A percentile compares a stretch with the other conserved stretches of the same genome.
These are phyloP conservation scores for Aspergillus heteromorphus DNA, from an alignment of 495 filamentous ascomycete species.

Conservation along the genomic window DNA sequence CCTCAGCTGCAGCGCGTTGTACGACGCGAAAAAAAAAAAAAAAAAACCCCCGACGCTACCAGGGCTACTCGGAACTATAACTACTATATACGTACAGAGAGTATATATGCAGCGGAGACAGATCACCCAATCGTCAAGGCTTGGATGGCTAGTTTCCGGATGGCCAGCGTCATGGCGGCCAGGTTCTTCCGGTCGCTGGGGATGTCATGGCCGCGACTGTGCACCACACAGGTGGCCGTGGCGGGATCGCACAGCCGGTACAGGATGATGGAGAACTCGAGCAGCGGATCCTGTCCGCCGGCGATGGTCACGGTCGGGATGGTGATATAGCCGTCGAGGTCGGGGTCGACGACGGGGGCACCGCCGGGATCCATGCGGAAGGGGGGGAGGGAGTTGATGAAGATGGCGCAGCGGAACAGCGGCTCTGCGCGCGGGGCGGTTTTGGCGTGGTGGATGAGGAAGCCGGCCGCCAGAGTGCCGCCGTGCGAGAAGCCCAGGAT, in stretches of 20 bases:
- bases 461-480: constrained; percentile 27
- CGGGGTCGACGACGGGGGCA: constrained; percentile 18
- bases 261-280: constrained; percentile 25
- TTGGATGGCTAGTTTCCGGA: constrained; percentile 22
- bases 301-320: constrained; percentile 28
- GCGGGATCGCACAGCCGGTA: constrained; percentile 21
- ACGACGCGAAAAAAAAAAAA: not conserved
- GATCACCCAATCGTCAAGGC: constrained; percentile 14
- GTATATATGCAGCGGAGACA: too few relatives aligned
- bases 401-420: constrained; percentile 31
- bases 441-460: constrained; percentile 30
- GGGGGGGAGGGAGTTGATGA: constrained; percentile 30
- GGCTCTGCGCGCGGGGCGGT: constrained; percentile 16
- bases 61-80: too few relatives aligned
- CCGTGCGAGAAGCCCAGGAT: constrained; percentile 37
- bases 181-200: constrained; percentile 27
- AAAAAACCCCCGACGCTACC: too few relatives aligned
- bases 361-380: constrained; percentile 25
- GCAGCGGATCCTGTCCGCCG: constrained; percentile 23
- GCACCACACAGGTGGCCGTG: constrained; percentile 21
- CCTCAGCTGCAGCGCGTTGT: not conserved
- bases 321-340: constrained; percentile 18
- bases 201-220: constrained; percentile 30
- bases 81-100: too few relatives aligned
- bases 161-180: constrained; percentile 18